A percentile compares a stretch with the other conserved stretches of the same genome.
These are phyloP conservation scores for Thalassiosira ordinaria DNA, from an alignment of 352 stramenopile species.

Conservation along the genomic window DNA sequence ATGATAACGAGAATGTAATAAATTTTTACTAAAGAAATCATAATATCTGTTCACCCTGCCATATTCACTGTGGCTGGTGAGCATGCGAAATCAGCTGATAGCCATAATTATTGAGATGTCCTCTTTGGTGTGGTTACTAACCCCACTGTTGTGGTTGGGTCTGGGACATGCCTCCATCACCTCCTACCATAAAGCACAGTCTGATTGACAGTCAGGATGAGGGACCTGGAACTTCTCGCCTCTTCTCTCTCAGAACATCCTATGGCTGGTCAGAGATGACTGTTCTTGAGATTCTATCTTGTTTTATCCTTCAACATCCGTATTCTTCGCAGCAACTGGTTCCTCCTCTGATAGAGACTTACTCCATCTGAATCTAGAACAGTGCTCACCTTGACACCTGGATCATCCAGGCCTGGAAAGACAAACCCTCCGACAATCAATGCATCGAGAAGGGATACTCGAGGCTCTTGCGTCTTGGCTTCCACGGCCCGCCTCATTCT, in stretches of 20 bases:
- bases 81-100: no score
- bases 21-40: no score
- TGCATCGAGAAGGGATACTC: slow-evolving; percentile 63
- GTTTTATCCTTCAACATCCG: slow-evolving; percentile 14
- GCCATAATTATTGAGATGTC: no score
- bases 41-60: no score
- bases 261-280: not conserved
- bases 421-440: slow-evolving; percentile 69
- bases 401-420: slow-evolving; percentile 43
- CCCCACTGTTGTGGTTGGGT: no score
- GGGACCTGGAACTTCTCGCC: no score
- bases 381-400: slow-evolving; percentile 35
- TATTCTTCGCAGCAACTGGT: slow-evolving; percentile 68
- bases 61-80: no score
- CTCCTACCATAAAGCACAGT: no score
- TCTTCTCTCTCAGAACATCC: not conserved
- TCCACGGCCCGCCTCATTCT: slow-evolving; percentile 48
- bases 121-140: no score
- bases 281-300: not conserved
- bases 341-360: slow-evolving; percentile 73
- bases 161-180: no score
- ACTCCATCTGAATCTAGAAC: slow-evolving; percentile 62
- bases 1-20: no score
- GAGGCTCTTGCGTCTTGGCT: slow-evolving; percentile 46
- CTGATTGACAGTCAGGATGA: not conserved